Evolutionary conservation across 106 monocot genomes (phyloP), one percentile per base, ranked within the genome.

Genomic region (Allium sativum): DNA sequence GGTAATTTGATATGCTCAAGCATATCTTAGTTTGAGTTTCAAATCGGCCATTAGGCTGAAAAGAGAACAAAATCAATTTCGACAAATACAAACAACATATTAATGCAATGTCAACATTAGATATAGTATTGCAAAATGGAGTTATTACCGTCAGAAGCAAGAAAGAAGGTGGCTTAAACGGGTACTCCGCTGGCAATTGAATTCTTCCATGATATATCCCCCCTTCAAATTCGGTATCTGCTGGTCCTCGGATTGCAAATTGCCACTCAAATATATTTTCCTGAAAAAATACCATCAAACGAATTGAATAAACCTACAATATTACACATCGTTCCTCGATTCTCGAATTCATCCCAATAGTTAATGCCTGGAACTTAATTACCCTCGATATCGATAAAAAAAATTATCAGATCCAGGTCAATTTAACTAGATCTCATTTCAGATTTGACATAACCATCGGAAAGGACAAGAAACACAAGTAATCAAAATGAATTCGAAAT

Each of bases 231-330:
- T 91, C 95, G 0, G 90, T 78, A 74, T 90, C 95, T 13, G 81
- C 64, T 13, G 95, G 95, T 5, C 95, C 95, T 41, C 62, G 61
- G 16, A 96, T 87, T 13, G 95, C 95, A 64, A 96, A 96, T 41
- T 96, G 95, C 95, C 95, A 96, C 72, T 96, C 95, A 21, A 96
- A 91, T 76, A 96, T 84, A 58, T 91, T 83, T 57, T 96, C 95
- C 95, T 96, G 58, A 41, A 53, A 13, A 66, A 21, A 61, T 43
- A 2, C 9, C 46, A 41, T 43, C 31, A 31, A 3, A 31, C 31
- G 5, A 31, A 31, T 31, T 31, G 5, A 31, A 31, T 31, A 31
- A 31, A 31, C 31, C 31, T 31, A 31, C 31, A 31, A 31, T 31
- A 31, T 5, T 31, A 31, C 31, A 31, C 5, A 31, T 31, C 31